Evolutionary conservation across 2,329 filamentous ascomycete genomes (phyloP).

Genomic region (Penicillium sp.): DNA sequence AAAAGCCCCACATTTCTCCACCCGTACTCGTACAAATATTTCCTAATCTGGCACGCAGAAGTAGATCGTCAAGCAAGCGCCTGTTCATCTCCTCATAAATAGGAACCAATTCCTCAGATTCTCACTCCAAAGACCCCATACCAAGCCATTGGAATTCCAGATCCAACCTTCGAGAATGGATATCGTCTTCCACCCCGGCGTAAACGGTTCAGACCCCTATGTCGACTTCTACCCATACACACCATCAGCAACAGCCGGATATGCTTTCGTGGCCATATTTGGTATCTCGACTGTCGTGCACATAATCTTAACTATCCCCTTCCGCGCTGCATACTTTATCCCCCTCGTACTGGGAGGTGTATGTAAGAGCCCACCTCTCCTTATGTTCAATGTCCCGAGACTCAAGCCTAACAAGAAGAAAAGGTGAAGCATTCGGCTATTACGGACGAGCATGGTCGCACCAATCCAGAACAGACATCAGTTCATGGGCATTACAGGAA

Average conservation of each 20-base stretch:
- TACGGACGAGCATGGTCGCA: constrained; percentile 39
- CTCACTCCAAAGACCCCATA: neutral
- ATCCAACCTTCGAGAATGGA: constrained; percentile 25
- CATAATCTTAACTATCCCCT: constrained; percentile 32
- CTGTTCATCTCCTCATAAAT: constrained; percentile 1
- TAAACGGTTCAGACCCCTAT: constrained; percentile 31
- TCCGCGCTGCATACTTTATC: constrained; percentile 38
- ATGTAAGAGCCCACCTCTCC: constrained; percentile 27
- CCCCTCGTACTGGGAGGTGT: constrained; percentile 39
- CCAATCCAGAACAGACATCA: constrained; percentile 23
- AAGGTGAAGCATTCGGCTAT: constrained; percentile 40
- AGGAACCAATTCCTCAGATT: neutral
- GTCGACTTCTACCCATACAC: constrained; percentile 41
- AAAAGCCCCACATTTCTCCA: constrained; percentile 6
- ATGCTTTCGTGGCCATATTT: constrained; percentile 38
- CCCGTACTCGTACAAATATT: constrained; percentile 33
- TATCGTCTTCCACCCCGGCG: constrained; percentile 31
- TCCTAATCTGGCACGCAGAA: constrained; percentile 19
- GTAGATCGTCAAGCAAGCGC: neutral
- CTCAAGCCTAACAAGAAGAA: neutral
- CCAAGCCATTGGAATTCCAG: neutral
- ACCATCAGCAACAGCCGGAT: constrained; percentile 35
- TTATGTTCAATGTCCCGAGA: neutral
- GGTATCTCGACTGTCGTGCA: constrained; percentile 32
- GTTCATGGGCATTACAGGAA: constrained; percentile 38